A percentile compares a stretch with the other conserved stretches of the same genome.
Conservation (phyloP, 176 grass and related monocot genomes). For the Thalia dealbata region DNA sequence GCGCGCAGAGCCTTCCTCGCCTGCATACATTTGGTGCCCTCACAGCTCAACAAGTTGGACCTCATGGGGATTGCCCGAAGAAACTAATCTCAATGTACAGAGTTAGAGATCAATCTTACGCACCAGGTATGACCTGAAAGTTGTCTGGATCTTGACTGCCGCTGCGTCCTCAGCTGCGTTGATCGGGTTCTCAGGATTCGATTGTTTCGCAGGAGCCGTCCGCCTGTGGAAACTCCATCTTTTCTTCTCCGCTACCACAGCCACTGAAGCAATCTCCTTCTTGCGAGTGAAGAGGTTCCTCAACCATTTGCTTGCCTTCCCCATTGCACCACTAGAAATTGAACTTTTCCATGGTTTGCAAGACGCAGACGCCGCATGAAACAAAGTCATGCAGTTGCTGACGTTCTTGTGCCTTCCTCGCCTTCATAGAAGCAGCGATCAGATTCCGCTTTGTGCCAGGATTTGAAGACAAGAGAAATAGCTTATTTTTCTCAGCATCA, state of each 20-base stretch:
- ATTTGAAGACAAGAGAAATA: no score
- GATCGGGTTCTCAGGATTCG: not conserved
- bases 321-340: constrained; percentile 27
- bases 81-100: not conserved
- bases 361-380: no score
- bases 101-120: not conserved
- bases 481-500: no score
- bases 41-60: no score
- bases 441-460: no score
- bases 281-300: constrained; percentile 35
- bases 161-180: constrained; percentile 46
- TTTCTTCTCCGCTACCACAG: constrained; percentile 34
- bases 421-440: no score
- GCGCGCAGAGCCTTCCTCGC: constrained; percentile 68
- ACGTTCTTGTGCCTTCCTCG: no score
- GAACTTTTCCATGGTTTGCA: not conserved
- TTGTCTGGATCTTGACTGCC: constrained; percentile 48
- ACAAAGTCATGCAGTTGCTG: no score
- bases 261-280: constrained; percentile 27
- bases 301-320: constrained; percentile 58
- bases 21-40: constrained; percentile 23
- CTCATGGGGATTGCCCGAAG: no score
- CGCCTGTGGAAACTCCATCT: constrained; percentile 67
- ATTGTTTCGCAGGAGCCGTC: not conserved
- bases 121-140: constrained; percentile 61